These are phyloP conservation scores for Kwoniella shivajii DNA, from an alignment of 1,284 basidiomycete species.

Conservation along the genomic window DNA sequence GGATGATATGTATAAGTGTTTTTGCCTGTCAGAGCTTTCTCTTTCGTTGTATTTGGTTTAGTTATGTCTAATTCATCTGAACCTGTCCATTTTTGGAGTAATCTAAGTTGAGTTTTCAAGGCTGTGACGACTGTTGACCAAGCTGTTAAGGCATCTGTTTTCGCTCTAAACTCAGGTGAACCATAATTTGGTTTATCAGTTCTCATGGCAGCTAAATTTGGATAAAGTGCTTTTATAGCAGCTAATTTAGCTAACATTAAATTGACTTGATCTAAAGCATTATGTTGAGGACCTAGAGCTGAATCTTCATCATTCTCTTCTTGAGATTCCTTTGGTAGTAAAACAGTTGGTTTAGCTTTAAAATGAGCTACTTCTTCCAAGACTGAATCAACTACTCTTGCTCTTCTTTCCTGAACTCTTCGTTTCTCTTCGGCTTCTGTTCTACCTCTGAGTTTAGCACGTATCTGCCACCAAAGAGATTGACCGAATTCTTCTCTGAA, in stretches of 20 bases:
- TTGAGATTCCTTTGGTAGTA: neutral
- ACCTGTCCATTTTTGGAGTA: slow-evolving; percentile 87
- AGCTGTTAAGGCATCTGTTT: slow-evolving; percentile 81
- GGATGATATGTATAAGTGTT: slow-evolving; percentile 41
- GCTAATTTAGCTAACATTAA: slow-evolving; percentile 76
- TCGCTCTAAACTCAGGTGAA: slow-evolving; percentile 68
- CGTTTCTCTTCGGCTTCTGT: slow-evolving; percentile 80
- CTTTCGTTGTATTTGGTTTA: slow-evolving; percentile 69
- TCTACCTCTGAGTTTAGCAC: slow-evolving; percentile 79
- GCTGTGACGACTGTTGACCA: slow-evolving; percentile 83
- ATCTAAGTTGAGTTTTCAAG: slow-evolving; percentile 72
- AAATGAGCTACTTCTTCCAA: slow-evolving; percentile 82
- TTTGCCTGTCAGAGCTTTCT: slow-evolving; percentile 51
- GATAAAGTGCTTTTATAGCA: slow-evolving; percentile 83
- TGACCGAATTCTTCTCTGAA: slow-evolving; percentile 66
- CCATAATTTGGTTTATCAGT: slow-evolving; percentile 72
- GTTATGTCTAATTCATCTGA: slow-evolving; percentile 86
- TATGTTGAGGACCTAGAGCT: slow-evolving; percentile 37
- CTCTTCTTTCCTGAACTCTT: slow-evolving; percentile 76
- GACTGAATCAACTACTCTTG: slow-evolving; percentile 76
- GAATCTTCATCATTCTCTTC: slow-evolving; percentile 6
- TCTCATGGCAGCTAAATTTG: slow-evolving; percentile 76
- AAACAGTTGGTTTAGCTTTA: slow-evolving; percentile 44
- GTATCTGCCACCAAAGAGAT: slow-evolving; percentile 86
- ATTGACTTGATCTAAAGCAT: slow-evolving; percentile 71